Evolutionary conservation across 257 asterid genomes (phyloP).

Genomic region (Capsicum baccatum): DNA sequence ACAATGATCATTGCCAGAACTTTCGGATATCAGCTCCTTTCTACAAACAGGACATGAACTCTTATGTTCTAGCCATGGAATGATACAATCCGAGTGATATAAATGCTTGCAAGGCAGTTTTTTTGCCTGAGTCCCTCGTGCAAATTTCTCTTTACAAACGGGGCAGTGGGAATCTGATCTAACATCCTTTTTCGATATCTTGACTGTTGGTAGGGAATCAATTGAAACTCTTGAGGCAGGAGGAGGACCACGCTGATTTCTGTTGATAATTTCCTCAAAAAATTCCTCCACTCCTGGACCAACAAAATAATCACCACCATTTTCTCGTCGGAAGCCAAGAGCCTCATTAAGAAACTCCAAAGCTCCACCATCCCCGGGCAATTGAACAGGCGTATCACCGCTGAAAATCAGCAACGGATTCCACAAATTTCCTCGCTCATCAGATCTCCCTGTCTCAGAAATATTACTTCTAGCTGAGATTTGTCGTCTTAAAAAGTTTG

Average conservation of each 20-base stretch:
- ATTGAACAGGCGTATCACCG: conserved; percentile 77
- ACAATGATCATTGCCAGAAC: conserved; percentile 26
- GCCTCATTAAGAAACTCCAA: conserved; percentile 78
- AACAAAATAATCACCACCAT: conserved; percentile 79
- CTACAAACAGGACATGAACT: conserved; percentile 93
- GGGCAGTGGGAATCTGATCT: conserved; percentile 82
- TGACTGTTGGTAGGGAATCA: conserved; percentile 68
- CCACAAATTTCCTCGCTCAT: conserved; percentile 57
- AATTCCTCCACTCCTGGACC: conserved; percentile 94
- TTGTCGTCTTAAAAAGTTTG: conserved; percentile 77
- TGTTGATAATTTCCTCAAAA: conserved; percentile 59
- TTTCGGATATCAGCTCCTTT: conserved; percentile 51
- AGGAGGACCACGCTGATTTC: conserved; percentile 63
- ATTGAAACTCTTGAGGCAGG: conserved; percentile 80
- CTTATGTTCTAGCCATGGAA: conserved; percentile 82
- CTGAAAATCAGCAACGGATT: conserved; percentile 77
- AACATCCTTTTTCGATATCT: conserved; percentile 74
- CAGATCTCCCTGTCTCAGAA: conserved; percentile 42
- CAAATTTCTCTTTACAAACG: conserved; percentile 82
- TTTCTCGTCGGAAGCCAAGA: conserved; percentile 78
- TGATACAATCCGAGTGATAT: conserved; percentile 84
- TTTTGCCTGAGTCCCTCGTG: conserved; percentile 66
- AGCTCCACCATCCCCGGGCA: conserved; percentile 73
- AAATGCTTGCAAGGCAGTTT: conserved; percentile 83
- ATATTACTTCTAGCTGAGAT: conserved; percentile 45